Conservation (phyloP, 1,139 yeast species). For the Taiozyma sp. region DNA sequence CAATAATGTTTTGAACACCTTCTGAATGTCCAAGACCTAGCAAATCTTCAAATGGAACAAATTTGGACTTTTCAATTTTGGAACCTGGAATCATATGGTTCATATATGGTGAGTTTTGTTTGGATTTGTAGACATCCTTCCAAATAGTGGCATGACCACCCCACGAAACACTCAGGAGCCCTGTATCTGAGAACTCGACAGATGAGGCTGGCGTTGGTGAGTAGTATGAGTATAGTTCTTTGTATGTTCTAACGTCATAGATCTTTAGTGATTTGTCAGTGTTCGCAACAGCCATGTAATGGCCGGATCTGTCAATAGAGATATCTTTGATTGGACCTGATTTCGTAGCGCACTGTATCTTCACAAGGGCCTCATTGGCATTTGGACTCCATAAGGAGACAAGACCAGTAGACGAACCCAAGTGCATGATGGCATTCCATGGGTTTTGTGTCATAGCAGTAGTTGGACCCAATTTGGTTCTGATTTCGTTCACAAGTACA, state of each 20-base stretch:
- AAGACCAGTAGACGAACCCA: constrained; percentile 92
- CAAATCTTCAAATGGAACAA: constrained; percentile 95
- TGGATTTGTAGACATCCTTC: constrained; percentile 63
- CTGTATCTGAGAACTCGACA: constrained; percentile 80
- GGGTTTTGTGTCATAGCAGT: constrained; percentile 87
- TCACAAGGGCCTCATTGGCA: constrained; percentile 81
- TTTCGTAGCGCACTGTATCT: constrained; percentile 56
- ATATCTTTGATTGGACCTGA: constrained; percentile 85
- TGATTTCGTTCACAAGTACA: constrained; percentile 69
- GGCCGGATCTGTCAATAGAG: constrained; percentile 89
- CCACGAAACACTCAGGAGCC: constrained; percentile 85
- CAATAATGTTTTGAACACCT: constrained; percentile 76
- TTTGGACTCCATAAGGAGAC: constrained; percentile 94
- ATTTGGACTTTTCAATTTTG: constrained; percentile 58
- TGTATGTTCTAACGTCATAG: constrained; percentile 90
- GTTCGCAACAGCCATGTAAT: constrained; percentile 92
- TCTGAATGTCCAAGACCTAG: constrained; percentile 80
- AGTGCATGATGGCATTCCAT: constrained; percentile 91
- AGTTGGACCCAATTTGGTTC: constrained; percentile 90
- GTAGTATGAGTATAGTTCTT: constrained; percentile 56
- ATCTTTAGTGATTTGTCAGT: constrained; percentile 80
- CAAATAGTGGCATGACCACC: constrained; percentile 91
- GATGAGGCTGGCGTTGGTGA: constrained; percentile 86
- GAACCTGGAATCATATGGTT: constrained; percentile 81
- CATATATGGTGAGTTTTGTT: constrained; percentile 78